Conservation (phyloP, 768 basidiomycete genomes). For the Psilocybe cubensis region DNA sequence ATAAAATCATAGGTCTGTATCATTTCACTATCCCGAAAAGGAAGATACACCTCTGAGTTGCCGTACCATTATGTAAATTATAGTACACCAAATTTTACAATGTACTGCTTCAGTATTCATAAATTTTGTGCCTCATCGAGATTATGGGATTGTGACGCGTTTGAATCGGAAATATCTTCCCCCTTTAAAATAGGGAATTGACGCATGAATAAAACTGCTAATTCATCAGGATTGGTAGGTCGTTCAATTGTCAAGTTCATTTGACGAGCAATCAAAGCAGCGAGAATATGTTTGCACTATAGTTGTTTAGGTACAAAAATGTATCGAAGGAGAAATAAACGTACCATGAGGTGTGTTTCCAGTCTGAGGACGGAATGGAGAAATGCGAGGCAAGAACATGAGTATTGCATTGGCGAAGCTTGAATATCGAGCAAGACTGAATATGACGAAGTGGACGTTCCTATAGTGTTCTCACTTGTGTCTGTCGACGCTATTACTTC, state of each 20-base stretch:
- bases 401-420: constrained; percentile 47
- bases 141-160: no score
- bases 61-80: no score
- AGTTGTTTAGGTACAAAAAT: constrained; percentile 1
- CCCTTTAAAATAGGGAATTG: not conserved
- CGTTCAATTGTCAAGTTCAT: constrained; percentile 56
- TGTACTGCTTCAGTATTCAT: no score
- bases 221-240: constrained; percentile 46
- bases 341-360: constrained; percentile 67
- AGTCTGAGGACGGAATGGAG: constrained; percentile 62
- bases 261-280: constrained; percentile 60
- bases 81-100: no score
- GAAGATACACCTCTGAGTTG: no score
- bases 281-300: constrained; percentile 84
- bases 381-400: constrained; percentile 81
- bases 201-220: constrained; percentile 45
- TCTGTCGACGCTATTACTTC: constrained; percentile 70
- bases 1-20: no score
- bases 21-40: no score
- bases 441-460: constrained; percentile 34
- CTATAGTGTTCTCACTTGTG: constrained; percentile 23
- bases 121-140: no score
- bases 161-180: not conserved
- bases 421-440: constrained; percentile 53
- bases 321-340: constrained; percentile 7